Percentiles rank a stretch among this genome's conserved stretches.
Evolutionary conservation across 129 eudicot species (phyloP).

Genomic region (Flaveria sonorensis): DNA sequence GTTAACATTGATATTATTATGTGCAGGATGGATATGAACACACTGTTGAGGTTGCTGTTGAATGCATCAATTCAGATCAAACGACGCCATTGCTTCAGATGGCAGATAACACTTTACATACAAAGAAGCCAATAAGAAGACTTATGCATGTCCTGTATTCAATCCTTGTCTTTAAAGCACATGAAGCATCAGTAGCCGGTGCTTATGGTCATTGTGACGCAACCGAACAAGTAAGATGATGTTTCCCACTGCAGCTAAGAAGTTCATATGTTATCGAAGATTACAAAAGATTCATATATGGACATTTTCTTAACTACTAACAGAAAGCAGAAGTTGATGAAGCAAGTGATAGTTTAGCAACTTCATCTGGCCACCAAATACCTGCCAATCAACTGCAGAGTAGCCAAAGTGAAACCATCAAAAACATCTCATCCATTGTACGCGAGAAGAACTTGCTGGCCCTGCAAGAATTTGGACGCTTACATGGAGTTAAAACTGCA

Average conservation of each 20-base stretch:
- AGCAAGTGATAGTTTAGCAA: neutral
- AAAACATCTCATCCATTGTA: constrained; percentile 35
- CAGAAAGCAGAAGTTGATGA: constrained; percentile 22
- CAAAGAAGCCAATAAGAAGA: neutral
- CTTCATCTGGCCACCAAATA: neutral
- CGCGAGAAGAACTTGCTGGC: constrained; percentile 15
- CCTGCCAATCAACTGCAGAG: neutral
- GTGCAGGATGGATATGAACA: neutral
- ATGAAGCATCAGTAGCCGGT: neutral
- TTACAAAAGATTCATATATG: neutral
- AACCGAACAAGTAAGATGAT: neutral
- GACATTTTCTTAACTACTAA: neutral
- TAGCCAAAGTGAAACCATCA: constrained; percentile 5
- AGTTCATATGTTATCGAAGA: neutral
- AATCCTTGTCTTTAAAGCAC: constrained; percentile 7
- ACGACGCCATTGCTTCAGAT: constrained; percentile 18
- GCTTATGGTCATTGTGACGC: no score
- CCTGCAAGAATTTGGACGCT: constrained; percentile 31
- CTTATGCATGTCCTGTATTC: neutral
- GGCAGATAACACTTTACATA: neutral
- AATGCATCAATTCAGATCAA: constrained; percentile 2
- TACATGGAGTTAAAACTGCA: constrained; percentile 29
- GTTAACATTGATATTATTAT: neutral
- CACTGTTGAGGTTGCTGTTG: neutral
- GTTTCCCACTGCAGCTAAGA: neutral